These are phyloP conservation scores for Aureobasidium sp. DNA, from an alignment of 2,329 filamentous ascomycete genomes.

Conservation along the genomic window DNA sequence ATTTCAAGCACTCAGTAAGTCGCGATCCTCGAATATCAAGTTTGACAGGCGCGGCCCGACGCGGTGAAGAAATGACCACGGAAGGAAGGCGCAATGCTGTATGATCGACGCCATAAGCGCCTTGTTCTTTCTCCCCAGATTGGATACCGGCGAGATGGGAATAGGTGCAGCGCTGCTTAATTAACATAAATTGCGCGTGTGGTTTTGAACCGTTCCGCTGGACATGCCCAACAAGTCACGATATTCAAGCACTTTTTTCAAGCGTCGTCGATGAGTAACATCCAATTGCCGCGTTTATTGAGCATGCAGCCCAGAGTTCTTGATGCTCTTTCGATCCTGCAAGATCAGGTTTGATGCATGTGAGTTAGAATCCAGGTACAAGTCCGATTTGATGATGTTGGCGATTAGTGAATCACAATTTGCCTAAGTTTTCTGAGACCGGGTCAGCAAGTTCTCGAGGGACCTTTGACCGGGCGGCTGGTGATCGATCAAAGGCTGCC, in stretches of 20 bases:
- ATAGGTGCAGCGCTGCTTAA: background rate
- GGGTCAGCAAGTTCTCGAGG: background rate
- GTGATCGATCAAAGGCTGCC: background rate
- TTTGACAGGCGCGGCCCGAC: background rate
- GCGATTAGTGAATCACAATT: background rate
- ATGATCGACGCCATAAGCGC: background rate
- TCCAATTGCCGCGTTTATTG: background rate
- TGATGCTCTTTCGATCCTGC: background rate
- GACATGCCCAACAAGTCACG: background rate
- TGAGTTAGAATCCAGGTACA: background rate
- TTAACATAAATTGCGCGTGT: background rate
- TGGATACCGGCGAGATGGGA: background rate
- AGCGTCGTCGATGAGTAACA: background rate
- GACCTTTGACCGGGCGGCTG: background rate
- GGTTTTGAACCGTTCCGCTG: background rate
- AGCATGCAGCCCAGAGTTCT: background rate
- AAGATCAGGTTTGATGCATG: background rate
- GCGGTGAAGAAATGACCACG: background rate
- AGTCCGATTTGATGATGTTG: background rate
- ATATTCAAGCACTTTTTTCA: background rate
- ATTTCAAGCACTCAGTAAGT: background rate
- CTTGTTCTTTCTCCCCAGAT: constrained; percentile 1
- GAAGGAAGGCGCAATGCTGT: background rate
- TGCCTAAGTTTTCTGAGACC: background rate
- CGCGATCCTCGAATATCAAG: background rate